Evolutionary conservation across 805 yeast species (phyloP), one percentile per base, ranked within the genome.

Genomic region (Metschnikowia kofuensis): DNA sequence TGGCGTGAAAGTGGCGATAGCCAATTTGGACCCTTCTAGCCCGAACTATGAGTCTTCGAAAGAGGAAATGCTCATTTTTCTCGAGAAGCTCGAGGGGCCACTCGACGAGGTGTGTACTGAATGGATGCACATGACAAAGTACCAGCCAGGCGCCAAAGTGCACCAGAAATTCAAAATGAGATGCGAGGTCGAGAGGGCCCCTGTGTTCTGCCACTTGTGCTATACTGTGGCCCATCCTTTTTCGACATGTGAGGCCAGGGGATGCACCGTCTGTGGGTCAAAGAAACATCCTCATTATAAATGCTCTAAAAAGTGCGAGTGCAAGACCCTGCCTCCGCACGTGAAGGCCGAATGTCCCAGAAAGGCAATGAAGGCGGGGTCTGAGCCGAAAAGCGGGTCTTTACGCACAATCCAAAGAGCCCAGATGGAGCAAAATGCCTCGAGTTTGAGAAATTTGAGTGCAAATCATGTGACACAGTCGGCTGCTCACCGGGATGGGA

Each of bases 311-410:
- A 26, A 26, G 29, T 44, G 48, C 21, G 14, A 26, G 6, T 44
- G 48, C n/a, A 44, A 44, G 32, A 38, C 39, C 28, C 21, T 38
- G 35, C 48, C 48, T 7, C 43, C 39, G 14, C 48, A 44, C 15
- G 27, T 32, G 38, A 28, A 14, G 29, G 8, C 35, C 3, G 29
- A 31, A 14, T 44, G 48, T 15, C 43, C 48, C 9, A 7, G 12
- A 29, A 32, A 26, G 7, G 10, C 35, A 5, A 35, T 28, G 7
- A 10, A 26, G 7, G 8, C 38, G 6, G 42, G 35, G 10, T 31
- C 38, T 7, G 13, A n/a, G 36, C 38, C 14, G 39, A 29, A 44
- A 21, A 43, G 21, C 15, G 36, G 15, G 36, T 44, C 48, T 16
- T 34, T 44, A 26, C 41, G 48, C 16, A 8, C 39, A 9, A 8